A percentile compares a stretch with the other conserved stretches of the same genome.
Conservation (phyloP, 1,284 basidiomycete genomes). For the Ganoderma lingzhi region DNA sequence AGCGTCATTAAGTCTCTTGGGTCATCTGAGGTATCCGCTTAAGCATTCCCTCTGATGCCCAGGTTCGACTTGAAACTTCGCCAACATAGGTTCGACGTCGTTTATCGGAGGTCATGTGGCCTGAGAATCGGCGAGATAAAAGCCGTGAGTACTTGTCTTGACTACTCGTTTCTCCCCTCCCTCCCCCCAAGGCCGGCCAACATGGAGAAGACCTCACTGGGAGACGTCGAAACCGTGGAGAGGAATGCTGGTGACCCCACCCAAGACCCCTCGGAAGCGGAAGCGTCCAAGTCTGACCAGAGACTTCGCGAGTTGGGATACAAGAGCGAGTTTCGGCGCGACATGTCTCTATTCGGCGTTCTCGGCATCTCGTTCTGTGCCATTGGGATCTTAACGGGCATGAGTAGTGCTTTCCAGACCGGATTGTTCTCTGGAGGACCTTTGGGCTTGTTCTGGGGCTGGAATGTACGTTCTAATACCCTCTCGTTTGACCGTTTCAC, state of each 20-base stretch:
- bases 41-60: background rate
- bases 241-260: constrained; percentile 3
- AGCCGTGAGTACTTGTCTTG: background rate
- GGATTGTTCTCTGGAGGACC: constrained; percentile 67
- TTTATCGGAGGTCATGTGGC: constrained; percentile 1
- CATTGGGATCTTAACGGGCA: constrained; percentile 67
- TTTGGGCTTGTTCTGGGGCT: constrained; percentile 69
- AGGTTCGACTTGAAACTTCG: background rate
- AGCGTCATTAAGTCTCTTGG: no score
- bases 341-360: constrained; percentile 68
- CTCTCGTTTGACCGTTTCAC: background rate
- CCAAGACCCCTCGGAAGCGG: constrained; percentile 2
- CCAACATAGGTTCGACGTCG: background rate
- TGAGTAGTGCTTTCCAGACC: constrained; percentile 64
- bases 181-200: background rate
- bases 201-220: constrained; percentile 26
- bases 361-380: constrained; percentile 70
- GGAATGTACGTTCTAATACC: constrained; percentile 55
- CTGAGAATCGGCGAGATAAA: constrained; percentile 10
- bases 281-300: constrained; percentile 47
- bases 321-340: constrained; percentile 59
- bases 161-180: background rate
- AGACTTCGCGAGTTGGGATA: constrained; percentile 64
- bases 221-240: constrained; percentile 25
- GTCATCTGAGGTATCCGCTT: background rate